Evolutionary conservation across 148 eudicot species (phyloP).

Genomic region (Selenicereus undatus): DNA sequence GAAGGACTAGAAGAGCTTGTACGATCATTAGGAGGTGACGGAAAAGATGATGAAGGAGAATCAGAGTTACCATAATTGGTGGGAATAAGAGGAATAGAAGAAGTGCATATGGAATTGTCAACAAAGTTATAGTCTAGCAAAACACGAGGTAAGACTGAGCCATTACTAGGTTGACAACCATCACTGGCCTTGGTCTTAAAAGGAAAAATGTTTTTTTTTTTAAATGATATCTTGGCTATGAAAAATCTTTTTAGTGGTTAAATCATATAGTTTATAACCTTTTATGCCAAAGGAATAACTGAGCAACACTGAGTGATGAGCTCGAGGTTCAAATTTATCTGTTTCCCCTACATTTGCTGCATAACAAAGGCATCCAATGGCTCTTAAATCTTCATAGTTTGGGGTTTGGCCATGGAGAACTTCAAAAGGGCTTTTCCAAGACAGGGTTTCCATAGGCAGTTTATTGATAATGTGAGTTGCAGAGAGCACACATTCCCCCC

Average conservation of each 20-base stretch:
- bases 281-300: not conserved
- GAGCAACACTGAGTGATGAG: not conserved
- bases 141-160: too few species aligned
- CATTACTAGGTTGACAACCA: not conserved
- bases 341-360: not conserved
- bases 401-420: not conserved
- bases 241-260: not conserved
- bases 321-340: not conserved
- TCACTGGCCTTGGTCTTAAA: not conserved
- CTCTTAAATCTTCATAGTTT: too few species aligned
- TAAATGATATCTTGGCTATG: not conserved
- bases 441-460: not conserved
- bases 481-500: not conserved
- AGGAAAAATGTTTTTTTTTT: not conserved
- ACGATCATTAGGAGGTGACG: too few species aligned
- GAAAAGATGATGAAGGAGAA: too few species aligned
- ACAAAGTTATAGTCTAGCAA: too few species aligned
- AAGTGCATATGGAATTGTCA: not conserved
- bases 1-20: too few species aligned
- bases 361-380: not conserved
- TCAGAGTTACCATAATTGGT: too few species aligned
- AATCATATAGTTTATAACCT: not conserved
- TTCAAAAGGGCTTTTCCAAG: not conserved
- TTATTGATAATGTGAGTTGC: not conserved
- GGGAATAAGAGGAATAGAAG: too few species aligned